Conservation (phyloP, 2,329 filamentous ascomycete genomes). For the Trichoderma simmonsii region DNA sequence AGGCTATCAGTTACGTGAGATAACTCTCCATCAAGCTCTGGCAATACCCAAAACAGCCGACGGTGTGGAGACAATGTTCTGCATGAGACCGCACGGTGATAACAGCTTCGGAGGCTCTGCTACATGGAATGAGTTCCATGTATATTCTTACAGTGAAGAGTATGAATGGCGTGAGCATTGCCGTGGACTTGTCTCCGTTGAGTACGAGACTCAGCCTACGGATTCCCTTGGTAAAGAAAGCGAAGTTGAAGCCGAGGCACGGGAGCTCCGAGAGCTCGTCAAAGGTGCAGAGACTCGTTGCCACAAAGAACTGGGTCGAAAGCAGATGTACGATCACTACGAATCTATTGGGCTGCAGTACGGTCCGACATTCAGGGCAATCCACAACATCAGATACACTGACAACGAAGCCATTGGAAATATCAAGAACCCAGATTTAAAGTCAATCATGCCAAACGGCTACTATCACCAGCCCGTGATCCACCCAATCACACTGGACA, state of each 20-base stretch:
- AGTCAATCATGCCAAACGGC: background rate
- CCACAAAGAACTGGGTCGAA: background rate
- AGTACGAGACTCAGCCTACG: background rate
- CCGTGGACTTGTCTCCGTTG: background rate
- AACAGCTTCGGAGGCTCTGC: background rate
- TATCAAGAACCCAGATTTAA: background rate
- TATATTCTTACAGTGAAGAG: background rate
- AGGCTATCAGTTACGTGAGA: background rate
- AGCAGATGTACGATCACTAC: background rate
- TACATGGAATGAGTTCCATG: background rate
- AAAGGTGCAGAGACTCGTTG: background rate
- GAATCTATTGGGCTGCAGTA: background rate
- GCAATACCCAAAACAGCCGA: background rate
- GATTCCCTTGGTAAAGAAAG: background rate
- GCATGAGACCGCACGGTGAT: background rate
- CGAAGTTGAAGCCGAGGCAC: background rate
- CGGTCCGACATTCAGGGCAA: background rate
- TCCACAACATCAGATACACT: background rate
- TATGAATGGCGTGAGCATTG: background rate
- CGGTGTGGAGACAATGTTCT: background rate
- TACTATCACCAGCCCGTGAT: background rate
- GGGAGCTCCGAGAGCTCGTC: background rate
- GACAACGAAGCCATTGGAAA: background rate
- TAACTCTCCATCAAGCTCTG: background rate
- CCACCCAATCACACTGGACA: background rate